Evolutionary conservation across 106 monocot genomes (phyloP).

Genomic region (Chionographis japonica): DNA sequence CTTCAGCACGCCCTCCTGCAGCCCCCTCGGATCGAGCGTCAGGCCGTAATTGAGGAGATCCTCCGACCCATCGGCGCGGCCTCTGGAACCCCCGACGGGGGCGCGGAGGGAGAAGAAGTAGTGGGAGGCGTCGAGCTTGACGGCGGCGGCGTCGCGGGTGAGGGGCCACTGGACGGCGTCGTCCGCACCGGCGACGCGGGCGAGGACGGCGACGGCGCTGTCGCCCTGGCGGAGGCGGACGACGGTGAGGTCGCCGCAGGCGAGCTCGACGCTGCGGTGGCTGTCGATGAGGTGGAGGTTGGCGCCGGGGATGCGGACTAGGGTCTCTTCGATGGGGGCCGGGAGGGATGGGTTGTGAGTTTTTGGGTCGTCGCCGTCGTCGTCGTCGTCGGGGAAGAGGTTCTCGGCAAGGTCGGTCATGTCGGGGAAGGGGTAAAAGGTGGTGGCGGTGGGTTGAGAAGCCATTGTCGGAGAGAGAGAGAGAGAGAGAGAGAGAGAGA

Average conservation of each 20-base stretch:
- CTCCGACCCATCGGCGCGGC: background rate
- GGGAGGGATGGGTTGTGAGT: too few species aligned
- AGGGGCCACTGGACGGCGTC: slow-evolving; percentile 76
- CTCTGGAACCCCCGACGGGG: background rate
- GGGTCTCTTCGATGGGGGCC: slow-evolving; percentile 49
- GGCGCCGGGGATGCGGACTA: slow-evolving; percentile 64
- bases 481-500: too few species aligned
- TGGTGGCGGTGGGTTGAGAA: slow-evolving; percentile 17
- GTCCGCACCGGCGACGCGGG: slow-evolving; percentile 9
- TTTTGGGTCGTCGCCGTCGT: background rate
- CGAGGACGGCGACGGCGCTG: slow-evolving; percentile 44
- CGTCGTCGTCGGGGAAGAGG: slow-evolving; percentile 31
- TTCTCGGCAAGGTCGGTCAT: slow-evolving; percentile 46
- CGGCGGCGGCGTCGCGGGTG: slow-evolving; percentile 46
- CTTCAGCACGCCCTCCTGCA: slow-evolving; percentile 28
- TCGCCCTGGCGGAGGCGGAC: slow-evolving; percentile 43
- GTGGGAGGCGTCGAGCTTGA: slow-evolving; percentile 23
- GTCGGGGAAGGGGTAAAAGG: slow-evolving; percentile 43
- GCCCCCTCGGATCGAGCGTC: slow-evolving; percentile 46
- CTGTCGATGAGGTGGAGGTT: slow-evolving; percentile 77
- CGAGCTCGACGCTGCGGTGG: slow-evolving; percentile 46
- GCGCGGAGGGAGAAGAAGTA: slow-evolving; percentile 44
- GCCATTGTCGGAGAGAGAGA: too few species aligned
- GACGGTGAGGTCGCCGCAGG: slow-evolving; percentile 52
- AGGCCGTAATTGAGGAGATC: slow-evolving; percentile 60